Percentiles rank a stretch among this genome's conserved stretches.
phyloP scores from a whole-genome alignment of 169 alveolate genomes.

The Eimeria brunetti region DNA sequence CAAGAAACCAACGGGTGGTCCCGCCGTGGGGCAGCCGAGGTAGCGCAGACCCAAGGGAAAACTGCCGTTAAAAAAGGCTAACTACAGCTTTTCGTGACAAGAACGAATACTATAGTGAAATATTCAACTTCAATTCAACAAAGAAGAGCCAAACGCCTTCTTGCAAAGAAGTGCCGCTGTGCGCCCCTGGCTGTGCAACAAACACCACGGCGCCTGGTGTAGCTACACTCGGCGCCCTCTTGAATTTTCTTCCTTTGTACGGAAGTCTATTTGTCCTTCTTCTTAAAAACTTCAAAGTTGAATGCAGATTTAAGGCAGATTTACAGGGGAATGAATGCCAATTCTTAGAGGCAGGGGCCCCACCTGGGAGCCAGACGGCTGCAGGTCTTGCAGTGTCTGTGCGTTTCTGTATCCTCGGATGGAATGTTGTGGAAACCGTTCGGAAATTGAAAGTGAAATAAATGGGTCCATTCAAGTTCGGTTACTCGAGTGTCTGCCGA shows the following conservation, averaged over 20 bases:
- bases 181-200: slow-evolving; percentile 11
- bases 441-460: neutral
- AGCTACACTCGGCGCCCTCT: slow-evolving; percentile 3
- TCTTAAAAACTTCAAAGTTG: neutral
- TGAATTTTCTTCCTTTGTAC: neutral
- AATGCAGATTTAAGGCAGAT: neutral
- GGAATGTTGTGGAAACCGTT: neutral
- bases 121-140: neutral
- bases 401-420: neutral
- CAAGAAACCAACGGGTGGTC: neutral
- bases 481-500: neutral
- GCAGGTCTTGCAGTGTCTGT: neutral
- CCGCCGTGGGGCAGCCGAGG: slow-evolving; percentile 39
- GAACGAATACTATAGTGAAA: neutral
- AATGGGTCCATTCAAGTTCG: neutral
- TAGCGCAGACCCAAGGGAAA: neutral
- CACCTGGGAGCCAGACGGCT: neutral
- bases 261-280: neutral
- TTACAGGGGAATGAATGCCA: neutral
- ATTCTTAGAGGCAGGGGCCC: neutral
- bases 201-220: neutral
- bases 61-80: neutral
- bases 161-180: neutral
- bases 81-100: neutral
- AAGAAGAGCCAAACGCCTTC: neutral